Evolutionary conservation across 2,329 filamentous ascomycete species (phyloP).

Genomic region (Aspergillus oerlinghausenensis): DNA sequence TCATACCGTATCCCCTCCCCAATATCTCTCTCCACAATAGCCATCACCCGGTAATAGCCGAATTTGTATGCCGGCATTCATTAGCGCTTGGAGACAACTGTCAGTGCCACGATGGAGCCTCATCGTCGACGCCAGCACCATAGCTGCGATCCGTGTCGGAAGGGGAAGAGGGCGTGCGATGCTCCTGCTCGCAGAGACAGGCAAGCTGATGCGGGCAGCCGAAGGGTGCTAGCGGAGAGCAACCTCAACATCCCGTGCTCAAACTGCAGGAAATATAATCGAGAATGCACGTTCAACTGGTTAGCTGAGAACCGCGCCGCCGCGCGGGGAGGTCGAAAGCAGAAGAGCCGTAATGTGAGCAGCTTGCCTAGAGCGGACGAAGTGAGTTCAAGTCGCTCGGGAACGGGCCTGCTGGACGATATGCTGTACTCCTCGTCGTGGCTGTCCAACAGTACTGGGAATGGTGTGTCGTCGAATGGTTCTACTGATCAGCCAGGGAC

Average conservation of each 20-base stretch:
- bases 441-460: background rate
- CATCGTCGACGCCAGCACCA: conserved; percentile 23
- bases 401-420: background rate
- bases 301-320: conserved; percentile 25
- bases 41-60: background rate
- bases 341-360: background rate
- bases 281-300: conserved; percentile 44
- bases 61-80: background rate
- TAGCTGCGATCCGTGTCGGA: conserved; percentile 46
- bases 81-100: background rate
- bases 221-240: conserved; percentile 5
- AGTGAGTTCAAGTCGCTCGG: background rate
- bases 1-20: background rate
- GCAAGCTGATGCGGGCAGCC: background rate
- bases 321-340: conserved; percentile 3
- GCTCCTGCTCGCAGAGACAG: conserved; percentile 20
- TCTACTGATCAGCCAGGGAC: background rate
- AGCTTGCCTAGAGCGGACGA: background rate
- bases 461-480: background rate
- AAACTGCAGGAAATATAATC: conserved; percentile 43
- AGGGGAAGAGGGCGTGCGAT: conserved; percentile 44
- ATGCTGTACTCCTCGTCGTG: background rate
- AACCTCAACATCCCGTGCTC: conserved; percentile 27
- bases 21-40: background rate
- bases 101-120: background rate